phyloP scores from a whole-genome alignment of 208 protist species.

The Porcisia hertigi region DNA sequence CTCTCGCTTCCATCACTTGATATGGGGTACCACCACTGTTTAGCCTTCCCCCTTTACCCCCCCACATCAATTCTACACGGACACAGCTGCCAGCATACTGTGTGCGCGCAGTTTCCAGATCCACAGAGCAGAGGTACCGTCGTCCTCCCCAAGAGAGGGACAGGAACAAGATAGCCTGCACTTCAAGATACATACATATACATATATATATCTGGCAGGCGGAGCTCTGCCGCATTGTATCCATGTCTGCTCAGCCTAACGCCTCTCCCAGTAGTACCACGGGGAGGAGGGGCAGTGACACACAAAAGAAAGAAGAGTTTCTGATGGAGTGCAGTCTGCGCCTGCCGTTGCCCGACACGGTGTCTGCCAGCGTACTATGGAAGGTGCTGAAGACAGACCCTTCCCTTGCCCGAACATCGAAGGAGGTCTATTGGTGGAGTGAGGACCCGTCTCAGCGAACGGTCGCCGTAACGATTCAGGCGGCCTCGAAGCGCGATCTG shows the following conservation, averaged over 20 bases:
- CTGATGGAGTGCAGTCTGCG: conserved; percentile 44
- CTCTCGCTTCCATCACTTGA: too few relatives aligned
- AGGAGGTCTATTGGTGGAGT: conserved; percentile 42
- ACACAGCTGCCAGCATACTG: neutral
- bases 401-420: conserved; percentile 31
- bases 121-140: too few relatives aligned
- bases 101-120: too few relatives aligned
- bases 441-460: conserved; percentile 47
- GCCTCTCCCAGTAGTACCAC: neutral
- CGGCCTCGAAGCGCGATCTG: conserved; percentile 32
- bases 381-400: conserved; percentile 48
- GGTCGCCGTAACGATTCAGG: conserved; percentile 36
- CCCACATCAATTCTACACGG: neutral
- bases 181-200: too few relatives aligned
- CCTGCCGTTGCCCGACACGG: conserved; percentile 44
- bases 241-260: neutral
- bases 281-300: neutral
- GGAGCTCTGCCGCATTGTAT: neutral
- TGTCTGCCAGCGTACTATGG: conserved; percentile 37
- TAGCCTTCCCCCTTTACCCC: neutral
- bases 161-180: too few relatives aligned
- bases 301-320: neutral
- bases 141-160: too few relatives aligned
- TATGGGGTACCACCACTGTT: neutral
- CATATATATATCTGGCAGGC: too few relatives aligned